Evolutionary conservation across 2,329 filamentous ascomycete genomes (phyloP), one percentile per base, ranked within the genome.

Genomic region (Pestalotiopsis sp.): DNA sequence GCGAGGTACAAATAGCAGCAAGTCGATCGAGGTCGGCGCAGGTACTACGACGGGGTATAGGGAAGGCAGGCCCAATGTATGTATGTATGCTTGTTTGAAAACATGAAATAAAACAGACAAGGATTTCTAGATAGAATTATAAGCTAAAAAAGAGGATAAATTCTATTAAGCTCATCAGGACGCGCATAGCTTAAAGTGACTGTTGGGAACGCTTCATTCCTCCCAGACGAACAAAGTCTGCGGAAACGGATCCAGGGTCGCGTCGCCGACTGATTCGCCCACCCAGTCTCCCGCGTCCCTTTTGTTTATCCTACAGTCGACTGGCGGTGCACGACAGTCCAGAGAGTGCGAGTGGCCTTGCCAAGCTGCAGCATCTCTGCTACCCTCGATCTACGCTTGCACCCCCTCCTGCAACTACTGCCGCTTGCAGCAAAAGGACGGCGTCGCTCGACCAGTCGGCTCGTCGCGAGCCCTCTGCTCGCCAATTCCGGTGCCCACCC

Each of bases 271-370:
- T 36, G 36, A 41, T 38, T 36, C 59, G 36, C 20, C n/a, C 59
- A 60, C 52, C 13, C 36, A 17, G n/a, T 41, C 23, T 67, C 36
- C 58, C 59, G 66, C 66, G 66, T 63, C 49, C 25, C 45, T 57
- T 58, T 17, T 67, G 66, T 67, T 63, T 62, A 63, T 67, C 62
- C 57, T 31, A 36, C 31, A 9, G 31, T 36, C 31, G 31, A 36
- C 36, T 63, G 66, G 62, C 59, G 66, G 38, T 39, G 58, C 58
- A 67, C 66, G 59, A 41, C 66, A 57, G 57, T 49, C 59, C 59
- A 62, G 59, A n/a, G 38, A 27, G 39, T 36, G 31, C 31, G 31
- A 36, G 31, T 36, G 31, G 31, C 31, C 31, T 36, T 36, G 31
- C 31, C 31, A 36, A 36, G 31, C 31, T 36, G 31, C 31, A 36